These are phyloP conservation scores for Gaertneriomyces sp. DNA, from an alignment of 192 early-diverging fungal species.

Conservation along the genomic window DNA sequence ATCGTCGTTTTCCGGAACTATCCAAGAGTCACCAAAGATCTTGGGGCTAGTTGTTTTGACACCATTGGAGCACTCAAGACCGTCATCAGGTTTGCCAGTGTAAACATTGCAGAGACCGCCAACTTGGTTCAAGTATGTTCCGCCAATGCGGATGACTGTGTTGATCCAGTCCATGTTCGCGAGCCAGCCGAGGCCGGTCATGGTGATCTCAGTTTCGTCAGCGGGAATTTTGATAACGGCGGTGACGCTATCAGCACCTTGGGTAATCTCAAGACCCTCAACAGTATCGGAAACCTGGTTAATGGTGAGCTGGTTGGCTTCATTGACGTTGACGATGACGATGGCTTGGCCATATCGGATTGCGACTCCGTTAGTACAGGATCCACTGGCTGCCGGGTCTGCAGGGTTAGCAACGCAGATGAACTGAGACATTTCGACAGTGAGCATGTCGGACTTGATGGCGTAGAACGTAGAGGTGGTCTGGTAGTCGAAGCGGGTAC, in stretches of 20 bases:
- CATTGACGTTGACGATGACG: slow-evolving; percentile 11
- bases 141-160: slow-evolving; percentile 15
- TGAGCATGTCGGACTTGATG: slow-evolving; percentile 13
- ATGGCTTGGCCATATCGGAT: slow-evolving; percentile 16
- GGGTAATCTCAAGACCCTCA: slow-evolving; percentile 13
- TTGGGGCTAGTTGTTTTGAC: neutral
- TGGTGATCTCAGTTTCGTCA: slow-evolving; percentile 17
- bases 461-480: slow-evolving; percentile 9
- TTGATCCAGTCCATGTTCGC: slow-evolving; percentile 12
- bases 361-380: slow-evolving; percentile 16
- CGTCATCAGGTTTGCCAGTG: slow-evolving; percentile 8
- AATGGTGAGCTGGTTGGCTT: slow-evolving; percentile 3
- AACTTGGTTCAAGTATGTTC: slow-evolving; percentile 6
- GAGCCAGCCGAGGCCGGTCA: neutral
- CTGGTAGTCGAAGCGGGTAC: slow-evolving; percentile 18
- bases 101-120: slow-evolving; percentile 27
- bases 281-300: slow-evolving; percentile 14
- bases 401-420: neutral
- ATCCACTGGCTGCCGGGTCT: neutral
- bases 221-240: slow-evolving; percentile 14
- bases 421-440: slow-evolving; percentile 12
- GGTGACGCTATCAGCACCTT: neutral
- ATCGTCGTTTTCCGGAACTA: slow-evolving; percentile 10
- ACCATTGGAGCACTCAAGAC: slow-evolving; percentile 11
- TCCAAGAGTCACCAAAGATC: slow-evolving; percentile 26